phyloP scores from a whole-genome alignment of 495 filamentous ascomycete species.

The Lichina pygmaea region DNA sequence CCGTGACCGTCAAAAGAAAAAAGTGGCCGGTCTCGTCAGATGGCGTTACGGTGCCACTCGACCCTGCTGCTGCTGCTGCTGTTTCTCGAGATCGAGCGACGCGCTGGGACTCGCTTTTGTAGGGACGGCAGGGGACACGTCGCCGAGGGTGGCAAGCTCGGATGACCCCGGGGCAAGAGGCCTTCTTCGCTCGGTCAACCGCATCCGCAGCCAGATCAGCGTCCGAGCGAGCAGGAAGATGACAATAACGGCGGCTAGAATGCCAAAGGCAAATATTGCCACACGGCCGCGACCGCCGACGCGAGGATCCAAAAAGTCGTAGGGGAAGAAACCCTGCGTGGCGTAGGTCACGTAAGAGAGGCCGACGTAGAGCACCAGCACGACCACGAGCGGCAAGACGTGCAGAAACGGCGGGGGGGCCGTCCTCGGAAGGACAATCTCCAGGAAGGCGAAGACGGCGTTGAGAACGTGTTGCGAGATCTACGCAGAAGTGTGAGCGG shows the following conservation, averaged over 20 bases:
- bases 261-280: constrained; percentile 31
- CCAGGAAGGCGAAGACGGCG: constrained; percentile 38
- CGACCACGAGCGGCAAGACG: constrained; percentile 24
- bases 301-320: constrained; percentile 40
- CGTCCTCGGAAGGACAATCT: constrained; percentile 38
- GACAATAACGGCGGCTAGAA: constrained; percentile 32
- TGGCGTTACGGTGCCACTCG: no score
- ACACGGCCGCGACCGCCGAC: constrained; percentile 15
- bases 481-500: constrained; percentile 7
- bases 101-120: no score
- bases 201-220: constrained; percentile 23
- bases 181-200: constrained; percentile 9
- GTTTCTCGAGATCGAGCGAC: no score
- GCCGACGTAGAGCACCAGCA: constrained; percentile 42
- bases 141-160: no score
- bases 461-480: constrained; percentile 53
- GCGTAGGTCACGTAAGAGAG: constrained; percentile 48
- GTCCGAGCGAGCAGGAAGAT: constrained; percentile 30
- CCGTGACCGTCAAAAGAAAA: no score
- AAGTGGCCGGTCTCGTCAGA: no score
- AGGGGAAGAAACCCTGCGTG: constrained; percentile 46
- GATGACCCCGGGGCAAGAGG: no score
- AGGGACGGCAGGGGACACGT: no score
- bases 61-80: no score
- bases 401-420: constrained; percentile 27